Conservation (phyloP, 2,329 filamentous ascomycete species). For the Pseudocercospora fuligena region DNA sequence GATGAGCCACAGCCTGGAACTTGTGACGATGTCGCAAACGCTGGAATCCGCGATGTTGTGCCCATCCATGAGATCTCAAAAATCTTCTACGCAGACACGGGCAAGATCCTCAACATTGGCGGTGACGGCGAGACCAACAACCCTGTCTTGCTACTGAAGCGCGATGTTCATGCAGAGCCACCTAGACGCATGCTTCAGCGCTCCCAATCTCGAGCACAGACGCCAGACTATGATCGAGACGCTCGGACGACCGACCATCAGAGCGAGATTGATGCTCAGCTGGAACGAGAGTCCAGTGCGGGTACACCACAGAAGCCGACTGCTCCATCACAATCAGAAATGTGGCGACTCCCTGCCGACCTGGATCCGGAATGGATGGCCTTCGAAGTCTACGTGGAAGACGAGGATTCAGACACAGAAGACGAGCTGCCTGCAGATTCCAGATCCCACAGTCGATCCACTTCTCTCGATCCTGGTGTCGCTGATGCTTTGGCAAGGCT, state of each 20-base stretch:
- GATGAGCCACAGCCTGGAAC: slow-evolving; percentile 59
- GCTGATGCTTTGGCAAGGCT: slow-evolving; percentile 53
- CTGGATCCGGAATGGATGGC: slow-evolving; percentile 91
- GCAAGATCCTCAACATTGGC: slow-evolving; percentile 84
- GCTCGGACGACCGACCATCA: slow-evolving; percentile 44
- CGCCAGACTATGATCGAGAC: slow-evolving; percentile 21
- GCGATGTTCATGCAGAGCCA: slow-evolving; percentile 68
- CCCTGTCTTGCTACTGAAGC: slow-evolving; percentile 74
- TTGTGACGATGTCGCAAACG: slow-evolving; percentile 65
- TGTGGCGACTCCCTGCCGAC: slow-evolving; percentile 52
- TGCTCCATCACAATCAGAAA: background rate
- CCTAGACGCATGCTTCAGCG: slow-evolving; percentile 62
- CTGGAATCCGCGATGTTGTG: slow-evolving; percentile 69
- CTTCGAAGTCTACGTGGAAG: slow-evolving; percentile 78
- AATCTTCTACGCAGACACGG: slow-evolving; percentile 91
- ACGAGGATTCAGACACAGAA: slow-evolving; percentile 56
- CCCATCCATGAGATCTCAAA: slow-evolving; percentile 80
- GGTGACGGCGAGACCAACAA: slow-evolving; percentile 70
- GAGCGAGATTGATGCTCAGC: slow-evolving; percentile 51
- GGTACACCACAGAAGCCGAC: slow-evolving; percentile 22
- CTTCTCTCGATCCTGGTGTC: slow-evolving; percentile 49
- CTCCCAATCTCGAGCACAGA: slow-evolving; percentile 24
- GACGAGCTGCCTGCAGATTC: slow-evolving; percentile 43
- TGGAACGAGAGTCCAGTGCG: slow-evolving; percentile 48
- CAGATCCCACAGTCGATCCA: slow-evolving; percentile 26